Evolutionary conservation across 2,329 filamentous ascomycete genomes (phyloP).

Genomic region (Colletotrichum costaricense): DNA sequence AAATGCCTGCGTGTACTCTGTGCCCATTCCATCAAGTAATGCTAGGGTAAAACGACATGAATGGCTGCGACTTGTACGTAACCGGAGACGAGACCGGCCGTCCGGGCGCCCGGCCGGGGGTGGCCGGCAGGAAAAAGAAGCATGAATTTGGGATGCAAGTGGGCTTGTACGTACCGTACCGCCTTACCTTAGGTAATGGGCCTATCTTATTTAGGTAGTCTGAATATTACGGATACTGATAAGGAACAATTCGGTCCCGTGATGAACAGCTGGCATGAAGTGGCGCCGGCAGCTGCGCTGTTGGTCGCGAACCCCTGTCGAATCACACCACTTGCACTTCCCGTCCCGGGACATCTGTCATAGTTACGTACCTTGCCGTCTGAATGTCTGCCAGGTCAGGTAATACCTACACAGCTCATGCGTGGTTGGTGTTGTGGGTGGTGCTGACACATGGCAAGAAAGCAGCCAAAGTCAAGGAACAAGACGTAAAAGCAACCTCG

Average conservation of each 20-base stretch:
- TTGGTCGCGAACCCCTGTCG: neutral
- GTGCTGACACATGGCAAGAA: neutral
- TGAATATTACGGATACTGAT: too few relatives aligned
- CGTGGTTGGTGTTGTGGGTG: too few relatives aligned
- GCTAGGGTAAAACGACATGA: neutral
- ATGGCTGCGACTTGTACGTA: conserved; percentile 17
- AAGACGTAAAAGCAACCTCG: neutral
- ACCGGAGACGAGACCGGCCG: conserved; percentile 18
- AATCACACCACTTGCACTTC: neutral
- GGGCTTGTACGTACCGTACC: too few relatives aligned
- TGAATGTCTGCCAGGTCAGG: neutral
- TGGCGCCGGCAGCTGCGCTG: neutral
- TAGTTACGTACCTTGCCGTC: neutral
- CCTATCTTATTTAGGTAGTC: too few relatives aligned
- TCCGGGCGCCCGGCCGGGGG: conserved; percentile 4
- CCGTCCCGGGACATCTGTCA: neutral
- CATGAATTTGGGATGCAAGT: conserved; percentile 4
- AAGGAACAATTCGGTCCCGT: neutral
- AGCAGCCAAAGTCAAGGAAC: neutral
- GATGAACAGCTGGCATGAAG: neutral
- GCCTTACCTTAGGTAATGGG: too few relatives aligned
- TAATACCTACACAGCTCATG: too few relatives aligned
- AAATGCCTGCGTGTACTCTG: neutral
- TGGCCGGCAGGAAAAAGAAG: conserved; percentile 7
- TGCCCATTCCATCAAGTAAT: neutral